Evolutionary conservation across 495 filamentous ascomycete species (phyloP).

Genomic region (Cercophora scortea): DNA sequence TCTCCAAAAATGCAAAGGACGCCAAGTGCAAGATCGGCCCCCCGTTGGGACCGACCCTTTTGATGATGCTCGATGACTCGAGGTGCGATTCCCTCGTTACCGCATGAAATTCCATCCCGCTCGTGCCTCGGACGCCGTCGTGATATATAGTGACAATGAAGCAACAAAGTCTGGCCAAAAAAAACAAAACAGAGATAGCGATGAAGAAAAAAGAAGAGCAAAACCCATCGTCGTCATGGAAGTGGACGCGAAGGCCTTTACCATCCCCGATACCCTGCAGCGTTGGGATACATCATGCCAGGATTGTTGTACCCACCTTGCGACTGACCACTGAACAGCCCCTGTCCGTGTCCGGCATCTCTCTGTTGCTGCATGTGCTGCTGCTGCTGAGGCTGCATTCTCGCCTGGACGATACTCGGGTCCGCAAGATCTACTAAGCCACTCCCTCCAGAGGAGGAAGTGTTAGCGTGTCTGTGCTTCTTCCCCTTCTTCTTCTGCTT

Average conservation of each 20-base stretch:
- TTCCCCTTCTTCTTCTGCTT: conserved; percentile 99
- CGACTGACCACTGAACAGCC: conserved; percentile 81
- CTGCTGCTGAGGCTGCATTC: conserved; percentile 90
- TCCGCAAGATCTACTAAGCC: conserved; percentile 99
- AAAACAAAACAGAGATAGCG: conserved; percentile 7
- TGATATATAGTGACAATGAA: conserved; percentile 25
- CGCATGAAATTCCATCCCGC: conserved; percentile 11
- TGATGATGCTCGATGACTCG: conserved; percentile 16
- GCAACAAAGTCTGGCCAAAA: conserved; percentile 13
- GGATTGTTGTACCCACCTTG: conserved; percentile 99
- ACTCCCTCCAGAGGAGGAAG: conserved; percentile 96
- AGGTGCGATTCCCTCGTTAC: conserved; percentile 10
- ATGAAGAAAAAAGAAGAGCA: conserved; percentile 13
- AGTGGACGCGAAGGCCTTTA: conserved; percentile 32
- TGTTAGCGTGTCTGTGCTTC: conserved; percentile 99
- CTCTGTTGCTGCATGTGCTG: conserved; percentile 66
- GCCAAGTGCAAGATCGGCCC: conserved; percentile 15
- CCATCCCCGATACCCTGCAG: conserved; percentile 59
- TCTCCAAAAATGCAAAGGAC: conserved; percentile 25
- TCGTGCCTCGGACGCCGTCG: conserved; percentile 17
- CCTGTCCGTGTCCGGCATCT: conserved; percentile 75
- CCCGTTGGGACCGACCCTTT: conserved; percentile 8
- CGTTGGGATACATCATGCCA: conserved; percentile 79
- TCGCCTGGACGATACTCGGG: conserved; percentile 97
- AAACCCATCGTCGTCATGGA: neutral